Conservation (phyloP, 805 yeast genomes). For the Zygotorulaspora sp. region DNA sequence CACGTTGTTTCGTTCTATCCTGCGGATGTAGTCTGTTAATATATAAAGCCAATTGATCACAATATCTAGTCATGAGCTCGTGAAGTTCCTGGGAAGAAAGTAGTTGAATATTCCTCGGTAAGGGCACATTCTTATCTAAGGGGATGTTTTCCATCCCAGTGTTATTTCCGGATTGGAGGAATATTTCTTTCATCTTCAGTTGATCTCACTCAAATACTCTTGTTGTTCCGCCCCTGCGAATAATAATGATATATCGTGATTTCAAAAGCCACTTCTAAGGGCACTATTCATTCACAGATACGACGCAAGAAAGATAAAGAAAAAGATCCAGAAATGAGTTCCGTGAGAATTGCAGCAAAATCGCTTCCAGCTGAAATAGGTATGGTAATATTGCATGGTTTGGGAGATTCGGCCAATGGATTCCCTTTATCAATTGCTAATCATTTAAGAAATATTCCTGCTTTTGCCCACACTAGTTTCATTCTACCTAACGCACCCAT, state of each 20-base stretch:
- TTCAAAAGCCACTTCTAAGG: too few relatives aligned
- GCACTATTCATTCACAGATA: too few relatives aligned
- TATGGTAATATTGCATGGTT: constrained; percentile 77
- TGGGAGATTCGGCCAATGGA: constrained; percentile 88
- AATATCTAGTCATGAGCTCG: constrained; percentile 18
- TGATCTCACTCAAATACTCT: too few relatives aligned
- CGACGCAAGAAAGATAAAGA: too few relatives aligned
- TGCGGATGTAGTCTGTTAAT: constrained; percentile 25
- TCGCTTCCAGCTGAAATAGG: constrained; percentile 50
- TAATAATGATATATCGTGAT: too few relatives aligned
- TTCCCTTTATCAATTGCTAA: constrained; percentile 76
- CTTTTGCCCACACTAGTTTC: constrained; percentile 56
- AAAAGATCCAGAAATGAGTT: too few relatives aligned
- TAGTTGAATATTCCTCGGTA: constrained; percentile 26
- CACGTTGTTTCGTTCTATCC: constrained; percentile 9
- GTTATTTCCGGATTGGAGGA: neutral
- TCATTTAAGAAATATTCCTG: constrained; percentile 43
- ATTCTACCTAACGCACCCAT: constrained; percentile 90
- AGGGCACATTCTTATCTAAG: constrained; percentile 5
- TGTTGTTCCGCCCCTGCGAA: too few relatives aligned
- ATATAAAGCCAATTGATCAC: constrained; percentile 19
- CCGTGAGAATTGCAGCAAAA: constrained; percentile 34
- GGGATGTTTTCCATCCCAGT: neutral
- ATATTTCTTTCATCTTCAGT: neutral
- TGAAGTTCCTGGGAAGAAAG: constrained; percentile 25